Base-by-base conservation (phyloP, 2,329 filamentous ascomycete species). In the Talaromyces islandicus region DNA sequence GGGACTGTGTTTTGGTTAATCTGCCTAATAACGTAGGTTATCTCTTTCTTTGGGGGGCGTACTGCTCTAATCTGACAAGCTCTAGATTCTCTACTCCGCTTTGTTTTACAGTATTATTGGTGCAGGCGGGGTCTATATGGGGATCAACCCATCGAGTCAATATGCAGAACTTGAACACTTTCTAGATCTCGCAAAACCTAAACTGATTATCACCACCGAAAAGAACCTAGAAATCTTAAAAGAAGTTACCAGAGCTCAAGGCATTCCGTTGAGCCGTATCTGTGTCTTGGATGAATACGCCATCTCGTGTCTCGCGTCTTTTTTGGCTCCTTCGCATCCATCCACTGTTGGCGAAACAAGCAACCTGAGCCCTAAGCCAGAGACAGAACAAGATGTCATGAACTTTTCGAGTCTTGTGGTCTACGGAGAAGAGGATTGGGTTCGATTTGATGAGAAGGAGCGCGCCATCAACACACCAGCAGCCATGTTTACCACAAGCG, bases 401-500 rank as follows among this genome's bases (percentile, higher is more conserved):
- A 61, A 61, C 29, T 57, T 63, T 25, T 58, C 70, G 7, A 64
- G 77, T 56, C 70, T 84, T 30, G 68, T 83, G 30, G 60, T 69
- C 25, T 69, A 77, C 63, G 76, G 78, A 14, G 75, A 81, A 67
- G 69, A 73, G n/a, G 73, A 78, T 72, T 85, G 78, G 81, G 64
- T 74, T 35, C 71, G 69, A 19, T 81, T 79, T 72, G 69, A 78
- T 60, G 72, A 75, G 62, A 76, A 71, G 65, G 68, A 59, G 24
- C 70, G 64, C 57, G 77, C 73, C 65, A 80, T 77, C 67, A 76
- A 70, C 65, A 87, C 79, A 7, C 77, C 72, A 21, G 84, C 75
- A 25, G 81, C 70, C 67, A 78, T 77, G 70, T 77, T 75, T 60
- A 84, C 82, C 66, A 85, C 80, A 62, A 83, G 79, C 52, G 85